Evolutionary conservation across 1,139 yeast species (phyloP), one percentile per base, ranked within the genome.

Genomic region (Geotrichum aggregatum): DNA sequence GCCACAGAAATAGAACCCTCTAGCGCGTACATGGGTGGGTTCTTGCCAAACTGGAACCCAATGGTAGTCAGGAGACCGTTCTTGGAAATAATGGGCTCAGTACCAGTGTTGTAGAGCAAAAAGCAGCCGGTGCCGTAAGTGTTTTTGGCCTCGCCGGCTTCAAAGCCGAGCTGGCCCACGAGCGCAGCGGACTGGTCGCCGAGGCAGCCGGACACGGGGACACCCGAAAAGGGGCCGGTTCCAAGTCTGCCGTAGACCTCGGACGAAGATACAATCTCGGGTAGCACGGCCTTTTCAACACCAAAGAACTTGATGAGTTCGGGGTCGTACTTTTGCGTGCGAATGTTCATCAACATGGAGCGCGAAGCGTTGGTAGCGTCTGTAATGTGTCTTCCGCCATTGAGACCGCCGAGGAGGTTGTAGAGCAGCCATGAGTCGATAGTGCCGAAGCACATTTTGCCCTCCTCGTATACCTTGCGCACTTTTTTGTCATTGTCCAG

Each of bases 1-100:
- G 97, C 97, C 52, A 89, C 97, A 1, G 97, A 95, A 64, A 91
- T 87, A 19, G 97, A 88, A 14, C 96, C 98, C 71, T 91, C 98
- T 54, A 91, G 74, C 6, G 97, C 97, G 70, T 81, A 91, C 62
- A 85, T 87, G 2, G 97, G 96, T 59, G 76, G 71, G 49, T 78
- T 75, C 51, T 76, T 76, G 39, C 95, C 94, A 71, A 89, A 85
- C 87, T 95, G 87, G 73, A 78, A 91, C 1, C 94, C 96, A 54
- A 89, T 78, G 1, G 97, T 91, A 41, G 97, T 88, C 61, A 91
- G 76, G 8, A 95, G 82, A 47, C 97, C 97, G 65, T 86, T 83
- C 41, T 79, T 75, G 40, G 91, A 82, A 46, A 83, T 78, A 26
- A 72, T 70, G 11, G 74, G 72, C 54, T 61, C 62, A 44, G 75